These are phyloP conservation scores for Thamnidium elegans DNA, from an alignment of 192 early-diverging fungal genomes.

Conservation along the genomic window DNA sequence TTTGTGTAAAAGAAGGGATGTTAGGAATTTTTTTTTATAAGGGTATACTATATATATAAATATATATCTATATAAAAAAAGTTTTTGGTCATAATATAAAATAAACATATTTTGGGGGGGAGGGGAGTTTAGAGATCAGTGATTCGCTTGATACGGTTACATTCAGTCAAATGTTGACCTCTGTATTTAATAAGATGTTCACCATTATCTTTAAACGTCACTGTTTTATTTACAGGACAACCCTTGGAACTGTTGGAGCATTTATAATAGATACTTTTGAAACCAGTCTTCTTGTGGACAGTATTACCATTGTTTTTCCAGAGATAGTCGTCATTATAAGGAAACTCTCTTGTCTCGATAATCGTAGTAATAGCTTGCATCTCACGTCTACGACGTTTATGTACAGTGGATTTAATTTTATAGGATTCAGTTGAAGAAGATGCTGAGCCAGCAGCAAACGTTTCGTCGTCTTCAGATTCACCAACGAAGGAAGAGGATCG, in stretches of 20 bases:
- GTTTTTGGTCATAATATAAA: background rate
- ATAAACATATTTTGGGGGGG: background rate
- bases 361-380: conserved; percentile 61
- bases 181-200: conserved; percentile 54
- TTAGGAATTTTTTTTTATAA: too few species aligned
- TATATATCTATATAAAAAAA: background rate
- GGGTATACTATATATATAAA: too few species aligned
- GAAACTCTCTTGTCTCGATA: conserved; percentile 44
- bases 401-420: too few species aligned
- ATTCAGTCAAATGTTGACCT: conserved; percentile 50
- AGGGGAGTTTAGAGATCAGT: conserved; percentile 24
- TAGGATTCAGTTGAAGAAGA: too few species aligned
- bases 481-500: too few species aligned
- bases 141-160: conserved; percentile 49
- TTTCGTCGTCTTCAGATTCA: too few species aligned
- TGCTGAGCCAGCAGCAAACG: too few species aligned
- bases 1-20: too few species aligned
- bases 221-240: conserved; percentile 46
- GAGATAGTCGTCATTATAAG: conserved; percentile 37
- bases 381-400: conserved; percentile 53
- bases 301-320: conserved; percentile 46
- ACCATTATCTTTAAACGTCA: conserved; percentile 51
- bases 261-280: conserved; percentile 43
- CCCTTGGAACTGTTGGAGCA: conserved; percentile 40
- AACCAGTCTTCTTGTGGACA: conserved; percentile 40